These are phyloP conservation scores for Mollisia scopiformis DNA, from an alignment of 2,329 filamentous ascomycete genomes.

Conservation along the genomic window DNA sequence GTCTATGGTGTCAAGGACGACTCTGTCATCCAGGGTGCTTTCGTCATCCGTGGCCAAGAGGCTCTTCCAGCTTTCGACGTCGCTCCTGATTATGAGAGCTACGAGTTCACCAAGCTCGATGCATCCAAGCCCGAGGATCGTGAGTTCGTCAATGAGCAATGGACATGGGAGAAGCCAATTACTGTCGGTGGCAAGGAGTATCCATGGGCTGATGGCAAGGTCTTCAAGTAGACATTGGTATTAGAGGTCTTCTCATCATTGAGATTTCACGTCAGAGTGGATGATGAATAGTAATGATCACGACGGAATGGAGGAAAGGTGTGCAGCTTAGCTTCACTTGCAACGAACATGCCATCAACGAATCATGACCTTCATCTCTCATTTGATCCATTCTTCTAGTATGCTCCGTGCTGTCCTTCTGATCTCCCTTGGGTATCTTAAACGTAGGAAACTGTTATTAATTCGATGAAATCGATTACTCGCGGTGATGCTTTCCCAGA, in stretches of 20 bases:
- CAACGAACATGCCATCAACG: neutral
- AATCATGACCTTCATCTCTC: neutral
- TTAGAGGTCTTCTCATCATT: slow-evolving; percentile 13
- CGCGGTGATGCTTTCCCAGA: too few relatives aligned
- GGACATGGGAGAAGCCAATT: slow-evolving; percentile 90
- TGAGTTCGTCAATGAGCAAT: slow-evolving; percentile 83
- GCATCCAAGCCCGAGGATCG: slow-evolving; percentile 81
- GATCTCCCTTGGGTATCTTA: neutral
- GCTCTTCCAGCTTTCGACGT: slow-evolving; percentile 88
- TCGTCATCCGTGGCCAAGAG: slow-evolving; percentile 92
- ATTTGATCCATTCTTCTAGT: neutral
- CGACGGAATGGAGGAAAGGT: slow-evolving; percentile 15
- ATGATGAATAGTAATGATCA: slow-evolving; percentile 27
- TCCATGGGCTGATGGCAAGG: slow-evolving; percentile 88
- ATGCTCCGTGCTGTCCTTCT: neutral
- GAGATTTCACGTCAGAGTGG: slow-evolving; percentile 25
- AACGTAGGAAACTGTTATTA: neutral
- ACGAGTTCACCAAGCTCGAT: slow-evolving; percentile 96
- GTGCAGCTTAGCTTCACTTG: neutral
- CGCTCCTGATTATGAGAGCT: slow-evolving; percentile 96
- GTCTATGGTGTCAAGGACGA: slow-evolving; percentile 90
- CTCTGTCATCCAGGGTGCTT: slow-evolving; percentile 90
- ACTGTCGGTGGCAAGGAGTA: slow-evolving; percentile 85
- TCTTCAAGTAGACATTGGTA: slow-evolving; percentile 85
- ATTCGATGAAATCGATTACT: too few relatives aligned